Base-by-base conservation (phyloP, 345 rosid genomes). In the Eucalyptus melliodora region DNA sequence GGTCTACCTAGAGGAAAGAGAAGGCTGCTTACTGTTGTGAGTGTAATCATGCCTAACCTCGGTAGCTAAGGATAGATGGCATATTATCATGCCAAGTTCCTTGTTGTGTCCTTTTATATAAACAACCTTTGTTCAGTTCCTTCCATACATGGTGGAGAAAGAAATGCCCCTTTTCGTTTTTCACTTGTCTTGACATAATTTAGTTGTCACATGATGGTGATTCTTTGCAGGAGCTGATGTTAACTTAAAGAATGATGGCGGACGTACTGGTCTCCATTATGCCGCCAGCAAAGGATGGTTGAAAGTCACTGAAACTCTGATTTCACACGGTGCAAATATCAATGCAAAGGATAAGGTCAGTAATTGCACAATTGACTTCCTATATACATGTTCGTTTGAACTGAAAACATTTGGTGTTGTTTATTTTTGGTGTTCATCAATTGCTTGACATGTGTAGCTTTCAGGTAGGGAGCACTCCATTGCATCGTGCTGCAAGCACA, bases 261-360 rank as follows among this genome's bases (percentile, higher is more conserved):
- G 98, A n/a, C 97, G 97, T 11, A 91, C 95, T 83, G 99, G 99
- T 67, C 97, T 97, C 91, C 99, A 97, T 90, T 97, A 97, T 93
- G 98, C 99, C 82, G 99, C 99, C 80, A 97, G 99, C 93, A 97
- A 97, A 93, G 99, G 99, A 77, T 90, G 95, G 94, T 55, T 92
- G 90, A 92, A 95, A 89, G 92, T 97, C 56, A 96, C 97, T 88
- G 94, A 96, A 88, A 90, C 92, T 94, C 90, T 97, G 90, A 91
- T 97, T 86, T 89, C 95, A 16, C 96, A 91, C 9, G 94, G 96
- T 12, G 98, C 98, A 87, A 96, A 94, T 88, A 90, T 96, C 82
- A 95, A 97, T 91, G 86, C 89, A 8, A 95, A 95, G 89, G 99
- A 97, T 95, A 93, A 95, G 95, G 99, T 91, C 87, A 65, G 94